phyloP scores from a whole-genome alignment of 2,329 filamentous ascomycete species.

The Celoporthe dispersa region DNA sequence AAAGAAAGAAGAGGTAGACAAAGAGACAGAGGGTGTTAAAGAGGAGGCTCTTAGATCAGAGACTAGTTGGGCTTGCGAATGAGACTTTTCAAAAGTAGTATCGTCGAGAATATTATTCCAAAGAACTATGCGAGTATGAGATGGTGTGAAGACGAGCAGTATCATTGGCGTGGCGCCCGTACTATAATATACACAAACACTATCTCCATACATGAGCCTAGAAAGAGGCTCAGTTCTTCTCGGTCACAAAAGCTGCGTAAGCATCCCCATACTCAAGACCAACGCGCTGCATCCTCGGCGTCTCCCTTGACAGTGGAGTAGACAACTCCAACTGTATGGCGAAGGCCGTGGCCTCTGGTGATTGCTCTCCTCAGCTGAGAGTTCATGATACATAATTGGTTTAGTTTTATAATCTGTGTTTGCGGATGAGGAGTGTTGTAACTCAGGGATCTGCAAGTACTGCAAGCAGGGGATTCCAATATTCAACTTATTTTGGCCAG shows the following conservation, averaged over 20 bases:
- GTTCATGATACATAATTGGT: background rate
- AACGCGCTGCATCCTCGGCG: background rate
- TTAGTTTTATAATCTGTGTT: background rate
- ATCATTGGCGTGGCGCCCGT: background rate
- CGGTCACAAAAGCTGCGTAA: background rate
- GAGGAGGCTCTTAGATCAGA: background rate
- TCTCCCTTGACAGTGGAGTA: background rate
- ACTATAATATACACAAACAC: background rate
- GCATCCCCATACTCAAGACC: background rate
- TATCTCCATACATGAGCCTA: background rate
- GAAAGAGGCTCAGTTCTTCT: background rate
- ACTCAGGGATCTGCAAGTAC: too few species aligned
- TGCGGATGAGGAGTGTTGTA: background rate
- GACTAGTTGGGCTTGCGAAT: background rate
- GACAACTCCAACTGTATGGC: background rate
- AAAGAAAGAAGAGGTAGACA: too few species aligned
- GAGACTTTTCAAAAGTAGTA: background rate
- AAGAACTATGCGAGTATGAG: background rate
- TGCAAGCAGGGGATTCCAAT: too few species aligned
- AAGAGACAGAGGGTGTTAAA: background rate
- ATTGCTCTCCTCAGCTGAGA: background rate
- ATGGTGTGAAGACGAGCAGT: background rate
- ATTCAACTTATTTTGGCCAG: too few species aligned
- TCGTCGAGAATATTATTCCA: background rate
- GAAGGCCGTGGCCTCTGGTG: too few species aligned